Conservation (phyloP, 768 basidiomycete species). For the Mycena pura region DNA sequence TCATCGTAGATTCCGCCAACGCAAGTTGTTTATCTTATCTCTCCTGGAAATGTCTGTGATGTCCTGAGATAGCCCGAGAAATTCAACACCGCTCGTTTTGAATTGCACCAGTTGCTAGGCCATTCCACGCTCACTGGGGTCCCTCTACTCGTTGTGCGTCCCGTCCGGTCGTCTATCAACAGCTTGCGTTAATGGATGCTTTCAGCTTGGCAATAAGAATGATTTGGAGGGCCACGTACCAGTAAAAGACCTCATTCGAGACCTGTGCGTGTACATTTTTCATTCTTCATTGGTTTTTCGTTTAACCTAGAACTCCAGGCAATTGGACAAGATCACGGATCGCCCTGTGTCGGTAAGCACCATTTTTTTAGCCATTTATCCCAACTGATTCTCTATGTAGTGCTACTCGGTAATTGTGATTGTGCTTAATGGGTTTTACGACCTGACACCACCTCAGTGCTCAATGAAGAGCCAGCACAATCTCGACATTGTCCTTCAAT, state of each 20-base stretch:
- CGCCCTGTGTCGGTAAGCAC: constrained; percentile 84
- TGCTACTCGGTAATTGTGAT: constrained; percentile 78
- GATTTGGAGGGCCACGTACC: constrained; percentile 78
- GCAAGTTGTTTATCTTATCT: constrained; percentile 49
- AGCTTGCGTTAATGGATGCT: not conserved
- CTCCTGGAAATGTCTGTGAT: not conserved
- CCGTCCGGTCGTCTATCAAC: not conserved
- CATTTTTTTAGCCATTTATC: not conserved
- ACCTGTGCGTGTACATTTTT: constrained; percentile 57
- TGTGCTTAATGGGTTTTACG: not conserved
- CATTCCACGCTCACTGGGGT: constrained; percentile 73
- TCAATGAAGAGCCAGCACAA: constrained; percentile 98
- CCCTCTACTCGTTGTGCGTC: constrained; percentile 81
- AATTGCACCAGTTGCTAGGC: constrained; percentile 79
- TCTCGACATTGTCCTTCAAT: constrained; percentile 88
- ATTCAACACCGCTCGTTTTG: constrained; percentile 83
- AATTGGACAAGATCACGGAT: constrained; percentile 81
- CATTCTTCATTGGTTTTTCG: not conserved
- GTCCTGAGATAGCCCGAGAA: constrained; percentile 66
- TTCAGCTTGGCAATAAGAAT: constrained; percentile 91
- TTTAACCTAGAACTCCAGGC: constrained; percentile 41
- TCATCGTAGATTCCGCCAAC: constrained; percentile 92
- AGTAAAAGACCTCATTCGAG: constrained; percentile 84
- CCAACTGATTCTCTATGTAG: constrained; percentile 40
- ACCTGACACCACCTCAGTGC: constrained; percentile 58